These are phyloP conservation scores for Leptographium procerum DNA, from an alignment of 2,329 filamentous ascomycete genomes.

Conservation along the genomic window DNA sequence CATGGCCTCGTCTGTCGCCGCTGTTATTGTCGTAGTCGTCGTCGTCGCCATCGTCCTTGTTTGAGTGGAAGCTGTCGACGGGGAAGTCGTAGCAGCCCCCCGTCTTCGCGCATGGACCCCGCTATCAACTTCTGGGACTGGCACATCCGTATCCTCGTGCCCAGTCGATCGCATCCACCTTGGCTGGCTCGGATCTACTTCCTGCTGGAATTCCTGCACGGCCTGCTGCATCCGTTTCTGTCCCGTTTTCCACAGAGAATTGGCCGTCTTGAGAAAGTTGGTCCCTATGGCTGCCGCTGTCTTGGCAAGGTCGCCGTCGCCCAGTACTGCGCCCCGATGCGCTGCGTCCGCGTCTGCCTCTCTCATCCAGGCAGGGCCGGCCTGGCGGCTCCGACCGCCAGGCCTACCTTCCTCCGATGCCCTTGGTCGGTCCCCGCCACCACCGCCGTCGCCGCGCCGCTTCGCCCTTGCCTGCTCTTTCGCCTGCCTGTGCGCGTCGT, in stretches of 20 bases:
- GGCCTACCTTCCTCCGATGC: background rate
- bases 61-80: background rate
- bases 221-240: slow-evolving; percentile 90
- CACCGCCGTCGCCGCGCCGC: slow-evolving; percentile 13
- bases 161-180: slow-evolving; percentile 87
- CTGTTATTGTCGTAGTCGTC: background rate
- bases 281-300: slow-evolving; percentile 72
- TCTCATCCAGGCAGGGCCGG: slow-evolving; percentile 51
- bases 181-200: slow-evolving; percentile 68
- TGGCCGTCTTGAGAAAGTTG: slow-evolving; percentile 84
- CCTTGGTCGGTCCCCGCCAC: slow-evolving; percentile 4
- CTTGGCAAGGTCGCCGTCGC: slow-evolving; percentile 72
- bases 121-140: slow-evolving; percentile 5
- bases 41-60: no score
- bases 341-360: slow-evolving; percentile 33
- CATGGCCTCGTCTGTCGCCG: slow-evolving; percentile 59
- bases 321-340: slow-evolving; percentile 32
- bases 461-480: slow-evolving; percentile 52
- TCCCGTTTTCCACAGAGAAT: slow-evolving; percentile 87
- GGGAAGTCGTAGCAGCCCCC: background rate
- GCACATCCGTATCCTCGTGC: slow-evolving; percentile 25
- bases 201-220: slow-evolving; percentile 71
- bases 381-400: slow-evolving; percentile 20
- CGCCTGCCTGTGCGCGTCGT: slow-evolving; percentile 78
- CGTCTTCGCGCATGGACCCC: slow-evolving; percentile 13